Evolutionary conservation across 371 early-diverging fungal species (phyloP).

Genomic region (Lichtheimia corymbifera): DNA sequence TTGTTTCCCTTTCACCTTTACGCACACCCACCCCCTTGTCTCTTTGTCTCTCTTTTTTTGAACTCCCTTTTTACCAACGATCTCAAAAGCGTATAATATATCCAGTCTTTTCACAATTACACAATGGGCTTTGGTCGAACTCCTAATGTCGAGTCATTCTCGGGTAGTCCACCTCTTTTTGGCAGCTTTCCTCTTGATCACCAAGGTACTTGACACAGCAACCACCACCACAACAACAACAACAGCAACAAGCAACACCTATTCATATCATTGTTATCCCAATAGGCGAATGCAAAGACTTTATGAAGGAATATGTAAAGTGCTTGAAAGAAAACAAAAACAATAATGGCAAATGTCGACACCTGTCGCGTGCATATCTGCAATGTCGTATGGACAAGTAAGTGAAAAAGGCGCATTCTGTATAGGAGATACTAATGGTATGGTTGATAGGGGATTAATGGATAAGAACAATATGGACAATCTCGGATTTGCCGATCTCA

Average conservation of each 20-base stretch:
- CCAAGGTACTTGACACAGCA: slow-evolving; percentile 42
- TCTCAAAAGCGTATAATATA: neutral
- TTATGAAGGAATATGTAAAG: slow-evolving; percentile 71
- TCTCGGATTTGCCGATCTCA: slow-evolving; percentile 64
- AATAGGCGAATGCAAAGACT: slow-evolving; percentile 70
- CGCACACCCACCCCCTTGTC: neutral
- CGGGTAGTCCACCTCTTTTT: slow-evolving; percentile 70
- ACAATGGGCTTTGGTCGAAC: slow-evolving; percentile 69
- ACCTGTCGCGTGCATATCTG: slow-evolving; percentile 70
- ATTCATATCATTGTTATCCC: neutral
- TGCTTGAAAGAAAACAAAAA: slow-evolving; percentile 74
- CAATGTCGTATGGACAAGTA: slow-evolving; percentile 87
- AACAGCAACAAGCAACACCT: neutral
- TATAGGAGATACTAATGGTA: neutral
- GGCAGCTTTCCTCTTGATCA: slow-evolving; percentile 86
- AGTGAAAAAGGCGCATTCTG: slow-evolving; percentile 2
- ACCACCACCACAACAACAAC: too few species aligned
- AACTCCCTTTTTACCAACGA: neutral
- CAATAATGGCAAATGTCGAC: slow-evolving; percentile 67
- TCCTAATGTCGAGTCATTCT: slow-evolving; percentile 59
- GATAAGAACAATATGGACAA: slow-evolving; percentile 67
- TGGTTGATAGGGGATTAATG: slow-evolving; percentile 63
- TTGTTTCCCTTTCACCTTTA: neutral
- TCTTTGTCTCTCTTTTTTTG: neutral
- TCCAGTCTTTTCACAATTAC: neutral